A percentile compares a stretch with the other conserved stretches of the same genome.
Evolutionary conservation across 768 basidiomycete species (phyloP).

Genomic region (Tubosaeta sp.): DNA sequence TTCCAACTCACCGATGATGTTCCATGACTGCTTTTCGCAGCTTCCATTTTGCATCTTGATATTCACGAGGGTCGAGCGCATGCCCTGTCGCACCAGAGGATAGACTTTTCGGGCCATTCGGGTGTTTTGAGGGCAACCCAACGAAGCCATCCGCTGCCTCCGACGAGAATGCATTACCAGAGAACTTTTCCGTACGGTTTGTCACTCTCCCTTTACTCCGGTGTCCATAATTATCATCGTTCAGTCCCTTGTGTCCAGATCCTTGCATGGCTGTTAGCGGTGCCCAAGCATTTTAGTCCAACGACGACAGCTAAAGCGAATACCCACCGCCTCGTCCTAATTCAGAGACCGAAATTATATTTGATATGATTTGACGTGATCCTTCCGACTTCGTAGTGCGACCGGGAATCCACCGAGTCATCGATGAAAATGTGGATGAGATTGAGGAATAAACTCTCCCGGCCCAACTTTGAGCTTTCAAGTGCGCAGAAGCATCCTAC

Average conservation of each 20-base stretch:
- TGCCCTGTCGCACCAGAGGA: not conserved
- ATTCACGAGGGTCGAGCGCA: slow-evolving; percentile 66
- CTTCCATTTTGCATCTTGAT: slow-evolving; percentile 77
- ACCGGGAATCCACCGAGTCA: not conserved
- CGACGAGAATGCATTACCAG: not conserved
- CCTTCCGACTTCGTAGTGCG: not conserved
- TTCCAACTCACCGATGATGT: slow-evolving; percentile 61
- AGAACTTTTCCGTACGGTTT: not conserved
- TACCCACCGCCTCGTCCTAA: slow-evolving; percentile 2
- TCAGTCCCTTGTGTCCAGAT: not conserved
- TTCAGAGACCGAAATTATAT: slow-evolving; percentile 1
- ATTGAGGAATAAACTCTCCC: slow-evolving; percentile 8
- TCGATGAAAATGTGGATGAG: slow-evolving; percentile 1
- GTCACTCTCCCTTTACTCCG: not conserved
- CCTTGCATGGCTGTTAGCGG: not conserved
- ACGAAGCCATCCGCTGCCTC: not conserved
- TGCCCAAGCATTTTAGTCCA: not conserved
- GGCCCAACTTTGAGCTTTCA: slow-evolving; percentile 9
- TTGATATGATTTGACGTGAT: not conserved
- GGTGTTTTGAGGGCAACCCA: not conserved
- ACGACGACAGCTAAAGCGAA: not conserved
- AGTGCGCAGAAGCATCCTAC: slow-evolving; percentile 15
- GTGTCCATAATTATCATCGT: not conserved
- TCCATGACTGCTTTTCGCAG: slow-evolving; percentile 81
- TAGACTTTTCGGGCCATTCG: not conserved